Base-by-base conservation (phyloP, 225 moss, liverwort and hornwort species). In the Asterella californica region DNA sequence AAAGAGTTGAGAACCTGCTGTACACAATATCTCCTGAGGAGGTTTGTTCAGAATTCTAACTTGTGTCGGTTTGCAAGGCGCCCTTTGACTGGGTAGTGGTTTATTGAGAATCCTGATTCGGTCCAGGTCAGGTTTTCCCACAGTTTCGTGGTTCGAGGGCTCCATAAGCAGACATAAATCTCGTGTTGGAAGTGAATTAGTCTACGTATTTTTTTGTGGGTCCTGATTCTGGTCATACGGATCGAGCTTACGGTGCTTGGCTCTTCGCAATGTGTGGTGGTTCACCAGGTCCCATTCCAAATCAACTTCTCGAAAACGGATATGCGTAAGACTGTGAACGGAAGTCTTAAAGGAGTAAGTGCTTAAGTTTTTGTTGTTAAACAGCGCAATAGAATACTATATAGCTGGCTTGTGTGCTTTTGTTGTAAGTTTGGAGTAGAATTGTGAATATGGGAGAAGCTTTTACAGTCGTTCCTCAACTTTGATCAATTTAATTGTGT, bases 1-100 rank as follows among this genome's bases (percentile, higher is more conserved):
- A 91, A 81, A 89, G 85, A 87, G 91, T 99, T 83, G 99, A 99
- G 87, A 95, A 89, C 77, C 81, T 99, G 84, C 86, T 99, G 60
- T 93, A 93, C 83, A 95, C 99, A 42, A 93, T 99, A 34, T 85
- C 87, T 69, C 89, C 95, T 50, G 99, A 99, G 76, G 99, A 99
- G 87, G 89, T 85, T 53, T 61, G 69, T 82, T 59, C 15, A 78
- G 45, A 5, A 11, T n/a, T 27, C 32, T 12, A 69, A 18, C 34
- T 21, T 9, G 17, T 52, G 37, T 48, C 42, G 0, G 4, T n/a
- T 29, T 32, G 57, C 19, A 57, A 33, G 59, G 59, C 54, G 30
- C 21, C 24, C 10, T 72, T 27, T 25, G 24, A 57, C 33, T 76
- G 24, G 25, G 19, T n/a, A 5, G 46, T n/a, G 46, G 24, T 47